These are phyloP conservation scores for Myriosclerotinia duriaeana DNA, from an alignment of 2,329 filamentous ascomycete genomes.

Conservation along the genomic window DNA sequence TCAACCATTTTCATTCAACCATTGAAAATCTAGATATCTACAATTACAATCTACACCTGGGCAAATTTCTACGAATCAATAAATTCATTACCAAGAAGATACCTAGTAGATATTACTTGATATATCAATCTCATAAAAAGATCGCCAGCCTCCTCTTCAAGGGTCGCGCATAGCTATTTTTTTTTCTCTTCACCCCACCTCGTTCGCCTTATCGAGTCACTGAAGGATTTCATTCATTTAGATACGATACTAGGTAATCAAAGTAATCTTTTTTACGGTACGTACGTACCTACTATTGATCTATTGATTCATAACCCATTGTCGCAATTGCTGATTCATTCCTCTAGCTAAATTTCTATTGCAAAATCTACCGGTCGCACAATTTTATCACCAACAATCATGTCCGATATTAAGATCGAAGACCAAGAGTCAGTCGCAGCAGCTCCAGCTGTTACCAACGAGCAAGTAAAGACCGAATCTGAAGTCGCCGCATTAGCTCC, in stretches of 20 bases:
- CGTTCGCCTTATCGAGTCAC: conserved; percentile 26
- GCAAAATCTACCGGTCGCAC: background rate
- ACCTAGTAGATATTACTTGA: too few relatives aligned
- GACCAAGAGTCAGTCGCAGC: conserved; percentile 24
- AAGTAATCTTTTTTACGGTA: background rate
- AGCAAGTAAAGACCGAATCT: conserved; percentile 28
- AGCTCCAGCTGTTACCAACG: conserved; percentile 31
- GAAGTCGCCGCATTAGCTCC: conserved; percentile 27
- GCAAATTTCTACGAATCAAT: background rate
- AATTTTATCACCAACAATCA: conserved; percentile 10
- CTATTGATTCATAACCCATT: background rate
- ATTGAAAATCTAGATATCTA: background rate
- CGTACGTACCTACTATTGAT: too few relatives aligned
- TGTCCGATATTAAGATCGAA: conserved; percentile 26
- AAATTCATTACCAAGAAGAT: too few relatives aligned
- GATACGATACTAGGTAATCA: too few relatives aligned
- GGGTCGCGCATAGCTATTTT: conserved; percentile 1
- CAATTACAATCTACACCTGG: background rate
- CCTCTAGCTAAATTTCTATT: background rate
- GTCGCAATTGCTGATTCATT: conserved; percentile 10
- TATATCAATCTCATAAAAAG: background rate
- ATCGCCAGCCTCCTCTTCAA: conserved; percentile 5
- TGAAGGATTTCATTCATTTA: conserved; percentile 15
- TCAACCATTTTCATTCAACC: background rate
- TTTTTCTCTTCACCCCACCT: conserved; percentile 35